These are phyloP conservation scores for Silene uniflora DNA, from an alignment of 148 eudicot genomes.

Conservation along the genomic window DNA sequence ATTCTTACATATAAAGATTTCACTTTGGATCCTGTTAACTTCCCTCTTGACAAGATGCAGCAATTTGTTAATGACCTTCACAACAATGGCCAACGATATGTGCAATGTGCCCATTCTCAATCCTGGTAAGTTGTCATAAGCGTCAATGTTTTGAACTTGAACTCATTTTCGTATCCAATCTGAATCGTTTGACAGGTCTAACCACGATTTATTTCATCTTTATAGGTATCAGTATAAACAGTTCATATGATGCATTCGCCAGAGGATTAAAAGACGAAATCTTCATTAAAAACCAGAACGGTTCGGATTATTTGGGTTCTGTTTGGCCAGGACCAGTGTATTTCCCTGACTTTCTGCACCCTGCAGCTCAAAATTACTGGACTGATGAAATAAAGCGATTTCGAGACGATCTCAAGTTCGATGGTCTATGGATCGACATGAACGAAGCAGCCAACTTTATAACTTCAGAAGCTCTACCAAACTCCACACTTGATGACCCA, in stretches of 20 bases:
- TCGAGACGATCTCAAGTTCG: slow-evolving; percentile 26
- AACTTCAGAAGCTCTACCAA: slow-evolving; percentile 18
- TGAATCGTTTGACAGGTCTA: too few relatives aligned
- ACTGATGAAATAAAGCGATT: slow-evolving; percentile 42
- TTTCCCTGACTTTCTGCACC: slow-evolving; percentile 52
- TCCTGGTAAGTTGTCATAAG: slow-evolving; percentile 34
- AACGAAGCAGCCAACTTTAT: slow-evolving; percentile 41
- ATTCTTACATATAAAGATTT: slow-evolving; percentile 45
- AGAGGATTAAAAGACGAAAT: slow-evolving; percentile 43
- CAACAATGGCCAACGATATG: slow-evolving; percentile 42
- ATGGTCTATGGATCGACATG: slow-evolving; percentile 47
- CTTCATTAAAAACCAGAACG: slow-evolving; percentile 35
- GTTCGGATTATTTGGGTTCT: slow-evolving; percentile 25
- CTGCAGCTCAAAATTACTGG: slow-evolving; percentile 38
- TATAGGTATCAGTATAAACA: slow-evolving; percentile 41
- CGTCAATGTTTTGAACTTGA: too few relatives aligned
- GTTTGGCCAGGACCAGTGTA: slow-evolving; percentile 57
- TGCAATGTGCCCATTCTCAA: slow-evolving; percentile 39
- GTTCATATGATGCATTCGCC: slow-evolving; percentile 31
- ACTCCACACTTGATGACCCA: slow-evolving; percentile 41
- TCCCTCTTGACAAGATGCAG: slow-evolving; percentile 34
- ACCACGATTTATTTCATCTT: too few relatives aligned
- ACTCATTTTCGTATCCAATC: too few relatives aligned
- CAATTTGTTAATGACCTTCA: slow-evolving; percentile 38
- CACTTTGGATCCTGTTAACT: slow-evolving; percentile 45